Evolutionary conservation across 306 rosid genomes (phyloP), one percentile per base, ranked within the genome.

Genomic region (Luffa aegyptiaca): DNA sequence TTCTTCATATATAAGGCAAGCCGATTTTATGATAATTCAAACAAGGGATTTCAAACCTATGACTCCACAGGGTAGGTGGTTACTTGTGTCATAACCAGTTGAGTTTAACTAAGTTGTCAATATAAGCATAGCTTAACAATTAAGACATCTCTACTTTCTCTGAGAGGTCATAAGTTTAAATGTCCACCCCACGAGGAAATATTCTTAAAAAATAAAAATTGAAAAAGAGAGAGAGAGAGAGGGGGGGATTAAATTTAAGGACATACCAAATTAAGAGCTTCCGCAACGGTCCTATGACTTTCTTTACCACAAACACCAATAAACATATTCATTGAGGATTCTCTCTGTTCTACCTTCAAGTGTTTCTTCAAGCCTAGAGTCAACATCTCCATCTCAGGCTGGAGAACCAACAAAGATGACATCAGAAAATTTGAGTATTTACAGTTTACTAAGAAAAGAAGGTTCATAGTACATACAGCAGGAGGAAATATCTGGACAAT

Each of bases 321-420:
- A 84, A 90, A 84, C 86, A 88, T 88, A 79, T 81, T 85, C 95
- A 94, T 83, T 49, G 92, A 90, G 83, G 84, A 89, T 82, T 90
- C 59, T 51, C 98, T 82, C 79, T 94, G 95, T 41, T 90, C 95
- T 51, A 87, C 75, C 86, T 88, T 91, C 86, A 92, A 87, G 88
- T 91, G 89, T 80, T 91, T 92, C 86, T 82, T 90, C 81, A 94
- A 75, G 81, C 98, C 96, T 48, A 88, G 90, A 33, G 92, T 90
- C 33, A 94, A 97, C 98, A 92, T 94, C 90, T 94, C 98, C 93
- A 94, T 92, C 85, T 94, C 97, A 66, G 98, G 93, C 98, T 92
- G 90, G 84, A 82, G 42, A 79, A 46, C 49, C 65, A 82, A 75
- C 21, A 6, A 74, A 31, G 42, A 52, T 74, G 31, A 48, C 39